A percentile compares a stretch with the other conserved stretches of the same genome.
Evolutionary conservation across 169 alveolate genomes (phyloP).

Genomic region (Cryptosporidium parvum): DNA sequence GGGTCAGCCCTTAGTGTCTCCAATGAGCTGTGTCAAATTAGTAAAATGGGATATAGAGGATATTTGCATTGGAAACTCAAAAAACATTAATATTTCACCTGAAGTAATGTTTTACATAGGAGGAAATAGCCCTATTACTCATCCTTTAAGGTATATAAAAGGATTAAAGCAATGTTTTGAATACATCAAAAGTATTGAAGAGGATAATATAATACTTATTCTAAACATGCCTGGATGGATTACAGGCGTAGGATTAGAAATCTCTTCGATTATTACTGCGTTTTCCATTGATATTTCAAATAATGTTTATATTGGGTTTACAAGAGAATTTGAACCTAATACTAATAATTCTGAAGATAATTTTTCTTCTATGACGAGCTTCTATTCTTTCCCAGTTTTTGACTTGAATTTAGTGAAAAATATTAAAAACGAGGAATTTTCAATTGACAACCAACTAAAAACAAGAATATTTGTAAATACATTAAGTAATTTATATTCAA

Average conservation of each 20-base stretch:
- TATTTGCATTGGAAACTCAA: neutral
- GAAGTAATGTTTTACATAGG: conserved; percentile 70
- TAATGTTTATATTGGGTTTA: conserved; percentile 40
- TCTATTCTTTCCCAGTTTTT: neutral
- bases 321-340: conserved; percentile 7
- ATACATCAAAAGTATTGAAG: conserved; percentile 12
- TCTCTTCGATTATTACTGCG: conserved; percentile 54
- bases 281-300: conserved; percentile 37
- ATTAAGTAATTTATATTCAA: conserved; percentile 33
- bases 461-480: conserved; percentile 24
- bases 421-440: conserved; percentile 1
- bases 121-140: conserved; percentile 48
- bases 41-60: conserved; percentile 45
- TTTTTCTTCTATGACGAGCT: neutral
- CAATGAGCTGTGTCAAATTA: conserved; percentile 48
- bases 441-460: neutral
- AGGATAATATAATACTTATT: conserved; percentile 17
- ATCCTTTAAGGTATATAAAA: conserved; percentile 45
- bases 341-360: conserved; percentile 1
- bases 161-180: conserved; percentile 56
- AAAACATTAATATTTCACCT: conserved; percentile 21
- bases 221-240: conserved; percentile 74
- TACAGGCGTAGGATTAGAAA: conserved; percentile 62
- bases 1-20: conserved; percentile 64
- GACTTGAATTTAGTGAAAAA: conserved; percentile 16